These are phyloP conservation scores for Nicotiana rustica DNA, from an alignment of 305 asterid genomes.

Conservation along the genomic window DNA sequence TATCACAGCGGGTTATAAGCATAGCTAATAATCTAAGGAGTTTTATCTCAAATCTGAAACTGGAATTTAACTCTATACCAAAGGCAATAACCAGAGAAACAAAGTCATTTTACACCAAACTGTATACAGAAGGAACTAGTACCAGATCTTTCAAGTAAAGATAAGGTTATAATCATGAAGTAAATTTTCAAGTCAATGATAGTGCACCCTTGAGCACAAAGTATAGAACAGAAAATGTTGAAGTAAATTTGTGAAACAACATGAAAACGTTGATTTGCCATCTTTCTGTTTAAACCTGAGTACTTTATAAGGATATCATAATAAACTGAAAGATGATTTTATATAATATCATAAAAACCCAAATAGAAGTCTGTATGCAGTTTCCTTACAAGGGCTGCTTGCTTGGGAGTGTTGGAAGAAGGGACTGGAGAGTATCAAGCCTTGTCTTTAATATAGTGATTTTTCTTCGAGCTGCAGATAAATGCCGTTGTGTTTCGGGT, in stretches of 20 bases:
- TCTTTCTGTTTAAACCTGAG: background rate
- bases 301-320: background rate
- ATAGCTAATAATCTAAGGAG: background rate
- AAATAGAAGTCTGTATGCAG: background rate
- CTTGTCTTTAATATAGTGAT: slow-evolving; percentile 40
- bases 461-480: slow-evolving; percentile 39
- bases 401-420: slow-evolving; percentile 35
- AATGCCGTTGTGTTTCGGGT: slow-evolving; percentile 39
- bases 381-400: slow-evolving; percentile 38
- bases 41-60: background rate
- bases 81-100: background rate
- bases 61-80: background rate
- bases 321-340: background rate
- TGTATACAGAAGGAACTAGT: background rate
- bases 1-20: background rate
- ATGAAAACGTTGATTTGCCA: slow-evolving; percentile 12
- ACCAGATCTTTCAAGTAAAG: background rate
- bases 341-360: background rate
- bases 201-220: background rate
- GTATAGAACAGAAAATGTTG: background rate
- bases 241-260: background rate
- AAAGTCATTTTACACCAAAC: background rate
- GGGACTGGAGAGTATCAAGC: slow-evolving; percentile 43
- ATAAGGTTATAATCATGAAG: background rate
- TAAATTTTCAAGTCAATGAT: background rate